phyloP scores from a whole-genome alignment of 1,284 basidiomycete genomes.

The Ceratobasidium sp. region DNA sequence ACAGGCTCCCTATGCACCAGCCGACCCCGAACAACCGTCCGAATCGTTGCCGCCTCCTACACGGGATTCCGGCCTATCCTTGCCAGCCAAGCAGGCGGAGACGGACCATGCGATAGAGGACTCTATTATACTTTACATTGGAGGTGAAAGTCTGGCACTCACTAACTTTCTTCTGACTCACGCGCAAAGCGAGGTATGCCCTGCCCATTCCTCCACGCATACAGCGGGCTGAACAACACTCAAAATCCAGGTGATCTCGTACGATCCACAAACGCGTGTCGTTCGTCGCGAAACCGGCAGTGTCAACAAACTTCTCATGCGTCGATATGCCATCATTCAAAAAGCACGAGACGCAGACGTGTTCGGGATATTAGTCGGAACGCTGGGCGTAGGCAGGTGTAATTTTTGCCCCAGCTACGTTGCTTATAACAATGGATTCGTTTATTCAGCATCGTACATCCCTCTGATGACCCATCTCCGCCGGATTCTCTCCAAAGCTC shows the following conservation, averaged over 20 bases:
- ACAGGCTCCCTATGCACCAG: slow-evolving; percentile 48
- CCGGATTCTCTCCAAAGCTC: slow-evolving; percentile 68
- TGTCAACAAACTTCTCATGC: slow-evolving; percentile 90
- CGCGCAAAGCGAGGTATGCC: slow-evolving; percentile 61
- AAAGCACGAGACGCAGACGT: slow-evolving; percentile 93
- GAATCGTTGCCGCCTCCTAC: slow-evolving; percentile 41
- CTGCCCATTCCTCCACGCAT: background rate
- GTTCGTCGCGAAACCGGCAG: slow-evolving; percentile 70
- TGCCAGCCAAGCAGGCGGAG: background rate
- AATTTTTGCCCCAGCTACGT: slow-evolving; percentile 2
- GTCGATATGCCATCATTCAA: slow-evolving; percentile 89
- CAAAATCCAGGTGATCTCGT: slow-evolving; percentile 73
- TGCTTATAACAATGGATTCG: background rate
- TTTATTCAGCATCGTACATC: slow-evolving; percentile 76
- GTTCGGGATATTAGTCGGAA: slow-evolving; percentile 95
- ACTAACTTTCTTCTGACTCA: slow-evolving; percentile 91
- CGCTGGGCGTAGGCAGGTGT: slow-evolving; percentile 84
- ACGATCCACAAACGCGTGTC: slow-evolving; percentile 70
- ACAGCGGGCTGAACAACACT: slow-evolving; percentile 2
- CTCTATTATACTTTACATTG: slow-evolving; percentile 80
- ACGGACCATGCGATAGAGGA: slow-evolving; percentile 48
- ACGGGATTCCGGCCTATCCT: background rate
- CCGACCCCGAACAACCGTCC: slow-evolving; percentile 44
- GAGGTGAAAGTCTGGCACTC: slow-evolving; percentile 82
- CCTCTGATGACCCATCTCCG: slow-evolving; percentile 85